Evolutionary conservation across 257 asterid species (phyloP).

Genomic region (Solanum gracilifrons): DNA sequence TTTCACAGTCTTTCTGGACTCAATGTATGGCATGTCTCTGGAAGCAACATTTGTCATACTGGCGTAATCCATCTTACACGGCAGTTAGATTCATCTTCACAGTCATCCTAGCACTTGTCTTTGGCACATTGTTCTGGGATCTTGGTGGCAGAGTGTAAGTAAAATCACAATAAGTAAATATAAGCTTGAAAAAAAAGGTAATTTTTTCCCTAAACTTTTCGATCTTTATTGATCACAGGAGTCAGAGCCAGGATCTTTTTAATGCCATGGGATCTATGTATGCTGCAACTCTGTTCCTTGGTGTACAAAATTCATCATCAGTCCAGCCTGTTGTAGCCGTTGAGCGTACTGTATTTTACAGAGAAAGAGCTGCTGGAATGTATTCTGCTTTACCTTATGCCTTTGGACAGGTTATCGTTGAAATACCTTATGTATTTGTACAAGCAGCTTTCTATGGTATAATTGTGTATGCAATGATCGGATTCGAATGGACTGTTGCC

Average conservation of each 20-base stretch:
- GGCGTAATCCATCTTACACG: conserved; percentile 44
- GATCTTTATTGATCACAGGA: conserved; percentile 8
- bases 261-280: conserved; percentile 10
- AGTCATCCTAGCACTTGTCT: conserved; percentile 20
- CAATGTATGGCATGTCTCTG: conserved; percentile 47
- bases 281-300: conserved; percentile 4
- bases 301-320: conserved; percentile 1
- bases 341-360: conserved; percentile 39
- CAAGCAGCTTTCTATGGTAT: conserved; percentile 24
- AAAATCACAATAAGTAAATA: not conserved
- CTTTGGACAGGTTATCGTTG: conserved; percentile 36
- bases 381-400: conserved; percentile 50
- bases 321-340: conserved; percentile 34
- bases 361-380: conserved; percentile 57
- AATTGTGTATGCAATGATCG: conserved; percentile 35
- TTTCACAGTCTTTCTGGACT: conserved; percentile 29
- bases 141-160: conserved; percentile 41
- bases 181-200: not conserved
- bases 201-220: conserved; percentile 12
- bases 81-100: conserved; percentile 38
- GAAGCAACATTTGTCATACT: conserved; percentile 49
- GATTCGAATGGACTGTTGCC: conserved; percentile 31
- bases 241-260: not conserved
- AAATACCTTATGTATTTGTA: conserved; percentile 32
- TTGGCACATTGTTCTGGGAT: conserved; percentile 52